These are phyloP conservation scores for Pascua guehoae DNA, from an alignment of 1,284 basidiomycete genomes.

Conservation along the genomic window DNA sequence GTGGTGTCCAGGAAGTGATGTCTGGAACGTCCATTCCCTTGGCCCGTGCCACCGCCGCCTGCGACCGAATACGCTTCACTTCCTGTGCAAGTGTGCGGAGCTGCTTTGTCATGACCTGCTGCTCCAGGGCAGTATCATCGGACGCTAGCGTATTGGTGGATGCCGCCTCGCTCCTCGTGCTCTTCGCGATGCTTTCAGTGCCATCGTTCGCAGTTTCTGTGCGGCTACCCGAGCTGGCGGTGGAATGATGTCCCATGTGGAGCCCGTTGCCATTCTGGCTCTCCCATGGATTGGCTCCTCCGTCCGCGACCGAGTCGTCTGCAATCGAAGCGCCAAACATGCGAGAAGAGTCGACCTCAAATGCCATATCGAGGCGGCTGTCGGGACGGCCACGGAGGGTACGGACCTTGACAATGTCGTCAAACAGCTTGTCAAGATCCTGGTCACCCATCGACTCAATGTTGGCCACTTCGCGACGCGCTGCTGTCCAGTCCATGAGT, in stretches of 20 bases:
- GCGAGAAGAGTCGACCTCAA: slow-evolving; percentile 31
- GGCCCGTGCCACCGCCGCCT: slow-evolving; percentile 67
- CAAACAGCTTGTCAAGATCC: slow-evolving; percentile 87
- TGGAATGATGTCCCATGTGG: no score
- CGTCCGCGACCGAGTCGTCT: slow-evolving; percentile 30
- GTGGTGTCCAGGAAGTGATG: slow-evolving; percentile 73
- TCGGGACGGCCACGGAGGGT: slow-evolving; percentile 65
- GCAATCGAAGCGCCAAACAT: slow-evolving; percentile 27
- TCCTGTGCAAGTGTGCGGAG: slow-evolving; percentile 73
- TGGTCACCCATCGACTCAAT: slow-evolving; percentile 87
- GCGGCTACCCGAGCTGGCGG: not conserved
- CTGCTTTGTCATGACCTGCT: slow-evolving; percentile 85
- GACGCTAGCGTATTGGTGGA: slow-evolving; percentile 26
- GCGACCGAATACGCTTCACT: slow-evolving; percentile 74
- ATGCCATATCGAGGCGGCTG: slow-evolving; percentile 34
- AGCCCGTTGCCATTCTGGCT: slow-evolving; percentile 52
- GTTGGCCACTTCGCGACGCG: slow-evolving; percentile 84
- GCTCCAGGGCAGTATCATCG: slow-evolving; percentile 79
- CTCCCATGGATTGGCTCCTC: slow-evolving; percentile 55
- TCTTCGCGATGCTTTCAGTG: slow-evolving; percentile 5
- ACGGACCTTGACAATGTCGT: slow-evolving; percentile 74
- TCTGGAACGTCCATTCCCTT: slow-evolving; percentile 62
- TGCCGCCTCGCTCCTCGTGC: slow-evolving; percentile 7
- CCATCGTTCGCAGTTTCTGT: not conserved
- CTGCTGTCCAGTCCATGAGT: slow-evolving; percentile 89